Evolutionary conservation across 2,329 filamentous ascomycete species (phyloP).

Genomic region (Colletotrichum camelliae): DNA sequence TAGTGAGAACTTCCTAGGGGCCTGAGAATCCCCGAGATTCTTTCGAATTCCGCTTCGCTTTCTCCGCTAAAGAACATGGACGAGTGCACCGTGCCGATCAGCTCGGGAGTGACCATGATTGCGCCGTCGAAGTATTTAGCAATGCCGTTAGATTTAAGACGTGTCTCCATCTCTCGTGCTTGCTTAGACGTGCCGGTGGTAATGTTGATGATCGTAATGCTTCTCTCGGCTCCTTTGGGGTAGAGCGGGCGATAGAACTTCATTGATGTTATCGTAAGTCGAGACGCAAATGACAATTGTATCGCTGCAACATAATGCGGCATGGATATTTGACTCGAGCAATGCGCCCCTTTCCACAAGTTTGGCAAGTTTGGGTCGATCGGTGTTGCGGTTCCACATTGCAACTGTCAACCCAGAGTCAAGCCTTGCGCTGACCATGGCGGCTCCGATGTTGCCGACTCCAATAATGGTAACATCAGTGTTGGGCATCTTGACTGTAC

Average conservation of each 20-base stretch:
- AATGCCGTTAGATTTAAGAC: conserved; percentile 18
- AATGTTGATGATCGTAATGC: conserved; percentile 29
- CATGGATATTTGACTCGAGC: conserved; percentile 13
- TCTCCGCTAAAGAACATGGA: conserved; percentile 28
- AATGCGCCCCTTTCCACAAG: background rate
- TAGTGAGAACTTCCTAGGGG: conserved; percentile 26
- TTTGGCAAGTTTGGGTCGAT: background rate
- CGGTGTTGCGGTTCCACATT: conserved; percentile 6
- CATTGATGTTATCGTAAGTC: conserved; percentile 27
- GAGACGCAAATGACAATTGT: conserved; percentile 29
- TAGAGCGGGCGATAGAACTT: background rate
- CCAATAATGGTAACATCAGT: background rate
- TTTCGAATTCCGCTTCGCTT: conserved; percentile 11
- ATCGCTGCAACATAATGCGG: conserved; percentile 22
- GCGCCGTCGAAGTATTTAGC: conserved; percentile 31
- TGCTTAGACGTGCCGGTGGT: conserved; percentile 31
- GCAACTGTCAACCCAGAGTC: background rate
- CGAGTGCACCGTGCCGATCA: conserved; percentile 27
- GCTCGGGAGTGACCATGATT: conserved; percentile 32
- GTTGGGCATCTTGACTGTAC: background rate
- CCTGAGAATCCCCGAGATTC: conserved; percentile 6
- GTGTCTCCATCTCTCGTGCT: conserved; percentile 22
- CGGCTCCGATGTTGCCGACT: conserved; percentile 11
- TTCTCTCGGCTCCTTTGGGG: background rate
- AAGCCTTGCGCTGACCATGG: background rate